These are phyloP conservation scores for Luffa aegyptiaca DNA, from an alignment of 306 rosid species.

Conservation along the genomic window DNA sequence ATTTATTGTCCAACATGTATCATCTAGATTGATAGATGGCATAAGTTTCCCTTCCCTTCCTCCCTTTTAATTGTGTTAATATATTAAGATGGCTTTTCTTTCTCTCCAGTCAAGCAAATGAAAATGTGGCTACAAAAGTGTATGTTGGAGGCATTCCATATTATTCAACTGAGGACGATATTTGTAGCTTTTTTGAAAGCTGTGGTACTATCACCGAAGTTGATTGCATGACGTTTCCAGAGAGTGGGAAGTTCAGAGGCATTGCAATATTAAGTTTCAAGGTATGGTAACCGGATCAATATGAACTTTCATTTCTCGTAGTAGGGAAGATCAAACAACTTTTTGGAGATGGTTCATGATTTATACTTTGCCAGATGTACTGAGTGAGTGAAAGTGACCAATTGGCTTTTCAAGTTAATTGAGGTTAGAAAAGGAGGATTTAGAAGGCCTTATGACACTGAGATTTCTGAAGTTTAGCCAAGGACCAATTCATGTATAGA, in stretches of 20 bases:
- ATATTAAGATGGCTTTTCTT: background rate
- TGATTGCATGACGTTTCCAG: slow-evolving; percentile 89
- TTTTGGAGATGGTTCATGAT: slow-evolving; percentile 2
- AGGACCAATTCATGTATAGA: background rate
- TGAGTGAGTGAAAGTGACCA: background rate
- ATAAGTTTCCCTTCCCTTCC: background rate
- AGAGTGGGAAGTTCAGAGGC: slow-evolving; percentile 89
- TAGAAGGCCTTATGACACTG: background rate
- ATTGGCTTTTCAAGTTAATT: background rate
- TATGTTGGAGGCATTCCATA: slow-evolving; percentile 94
- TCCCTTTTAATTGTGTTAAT: background rate
- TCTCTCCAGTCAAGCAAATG: slow-evolving; percentile 34
- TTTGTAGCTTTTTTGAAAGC: slow-evolving; percentile 70
- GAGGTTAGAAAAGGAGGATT: background rate
- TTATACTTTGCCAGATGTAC: background rate
- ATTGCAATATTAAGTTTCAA: slow-evolving; percentile 78
- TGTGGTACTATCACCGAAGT: slow-evolving; percentile 83
- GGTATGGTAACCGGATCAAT: slow-evolving; percentile 30
- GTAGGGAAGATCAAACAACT: background rate
- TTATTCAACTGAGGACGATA: slow-evolving; percentile 89
- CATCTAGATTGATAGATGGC: background rate
- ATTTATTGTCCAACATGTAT: background rate
- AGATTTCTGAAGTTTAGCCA: background rate
- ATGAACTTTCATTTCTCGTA: background rate
- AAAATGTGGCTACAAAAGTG: slow-evolving; percentile 44